Evolutionary conservation across 768 basidiomycete species (phyloP).

Genomic region (Holtermanniella nyarrowii): DNA sequence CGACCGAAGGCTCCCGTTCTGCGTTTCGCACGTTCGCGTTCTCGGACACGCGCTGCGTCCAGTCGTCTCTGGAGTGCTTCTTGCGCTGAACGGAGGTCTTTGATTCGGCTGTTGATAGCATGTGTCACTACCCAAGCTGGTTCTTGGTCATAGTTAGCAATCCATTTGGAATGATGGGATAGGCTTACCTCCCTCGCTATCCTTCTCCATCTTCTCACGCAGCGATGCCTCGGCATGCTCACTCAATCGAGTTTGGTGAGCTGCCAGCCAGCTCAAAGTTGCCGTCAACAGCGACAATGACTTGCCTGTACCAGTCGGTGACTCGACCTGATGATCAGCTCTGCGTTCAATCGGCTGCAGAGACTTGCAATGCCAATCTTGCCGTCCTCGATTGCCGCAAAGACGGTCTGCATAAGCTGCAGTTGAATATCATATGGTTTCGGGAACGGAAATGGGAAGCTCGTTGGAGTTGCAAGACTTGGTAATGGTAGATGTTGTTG

Average conservation of each 20-base stretch:
- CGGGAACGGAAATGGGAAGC: slow-evolving; percentile 74
- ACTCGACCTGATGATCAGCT: slow-evolving; percentile 27
- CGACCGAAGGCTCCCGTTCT: background rate
- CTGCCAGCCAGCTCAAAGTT: slow-evolving; percentile 34
- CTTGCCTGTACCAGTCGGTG: slow-evolving; percentile 40
- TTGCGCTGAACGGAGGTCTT: slow-evolving; percentile 12
- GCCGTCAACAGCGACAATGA: slow-evolving; percentile 35
- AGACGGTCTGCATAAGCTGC: slow-evolving; percentile 80
- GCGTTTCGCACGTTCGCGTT: slow-evolving; percentile 5
- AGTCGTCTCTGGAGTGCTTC: slow-evolving; percentile 16
- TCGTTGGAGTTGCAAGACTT: slow-evolving; percentile 52
- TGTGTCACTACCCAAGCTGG: slow-evolving; percentile 39
- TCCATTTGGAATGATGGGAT: background rate
- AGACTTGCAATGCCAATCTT: slow-evolving; percentile 60
- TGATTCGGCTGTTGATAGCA: slow-evolving; percentile 23
- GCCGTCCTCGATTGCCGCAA: slow-evolving; percentile 58
- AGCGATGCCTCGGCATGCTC: slow-evolving; percentile 12
- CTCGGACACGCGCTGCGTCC: slow-evolving; percentile 23
- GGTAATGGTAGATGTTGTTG: slow-evolving; percentile 7
- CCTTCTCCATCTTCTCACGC: slow-evolving; percentile 10
- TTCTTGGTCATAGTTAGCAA: slow-evolving; percentile 13
- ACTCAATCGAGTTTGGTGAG: slow-evolving; percentile 19
- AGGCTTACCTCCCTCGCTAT: slow-evolving; percentile 26
- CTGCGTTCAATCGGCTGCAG: background rate
- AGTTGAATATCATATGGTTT: slow-evolving; percentile 75